Evolutionary conservation across 192 early-diverging fungal genomes (phyloP).

Genomic region (Gamsiella multidivaricata): DNA sequence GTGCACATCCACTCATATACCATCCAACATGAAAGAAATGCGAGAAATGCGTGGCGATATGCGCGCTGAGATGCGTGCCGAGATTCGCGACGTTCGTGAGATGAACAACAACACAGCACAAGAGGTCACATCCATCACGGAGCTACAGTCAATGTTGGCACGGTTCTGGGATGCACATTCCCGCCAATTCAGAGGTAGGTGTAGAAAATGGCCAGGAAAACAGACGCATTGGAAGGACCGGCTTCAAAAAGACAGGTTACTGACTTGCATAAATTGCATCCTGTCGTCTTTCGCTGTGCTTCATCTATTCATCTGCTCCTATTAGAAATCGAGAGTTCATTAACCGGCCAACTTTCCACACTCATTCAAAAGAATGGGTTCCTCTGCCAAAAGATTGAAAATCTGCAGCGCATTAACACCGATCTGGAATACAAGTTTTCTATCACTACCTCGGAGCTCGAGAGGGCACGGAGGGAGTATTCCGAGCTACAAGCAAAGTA

Average conservation of each 20-base stretch:
- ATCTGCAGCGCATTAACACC: conserved; percentile 48
- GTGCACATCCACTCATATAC: conserved; percentile 1
- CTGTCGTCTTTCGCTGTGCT: too few species aligned
- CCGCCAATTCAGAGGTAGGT: conserved; percentile 46
- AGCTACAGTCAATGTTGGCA: conserved; percentile 45
- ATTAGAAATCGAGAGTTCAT: conserved; percentile 50
- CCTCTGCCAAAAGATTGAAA: conserved; percentile 55
- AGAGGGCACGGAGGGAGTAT: conserved; percentile 45
- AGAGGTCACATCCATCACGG: conserved; percentile 47
- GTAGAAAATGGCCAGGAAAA: too few species aligned
- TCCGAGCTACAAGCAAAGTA: conserved; percentile 49
- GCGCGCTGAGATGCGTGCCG: conserved; percentile 24
- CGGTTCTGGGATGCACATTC: conserved; percentile 54
- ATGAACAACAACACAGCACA: conserved; percentile 49
- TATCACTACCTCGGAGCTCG: conserved; percentile 48
- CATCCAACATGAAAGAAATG: conserved; percentile 32
- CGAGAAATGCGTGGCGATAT: conserved; percentile 31
- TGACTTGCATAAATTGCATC: too few species aligned
- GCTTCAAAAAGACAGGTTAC: too few species aligned
- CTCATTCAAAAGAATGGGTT: conserved; percentile 52
- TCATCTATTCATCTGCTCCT: too few species aligned
- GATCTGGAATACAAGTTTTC: conserved; percentile 55
- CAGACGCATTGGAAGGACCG: too few species aligned
- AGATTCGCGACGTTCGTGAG: conserved; percentile 27
- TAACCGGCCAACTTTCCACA: conserved; percentile 47